Percentiles rank a stretch among this genome's conserved stretches.
Conservation (phyloP, 163 green algal species). For the Trebouxiophyceae sp. region DNA sequence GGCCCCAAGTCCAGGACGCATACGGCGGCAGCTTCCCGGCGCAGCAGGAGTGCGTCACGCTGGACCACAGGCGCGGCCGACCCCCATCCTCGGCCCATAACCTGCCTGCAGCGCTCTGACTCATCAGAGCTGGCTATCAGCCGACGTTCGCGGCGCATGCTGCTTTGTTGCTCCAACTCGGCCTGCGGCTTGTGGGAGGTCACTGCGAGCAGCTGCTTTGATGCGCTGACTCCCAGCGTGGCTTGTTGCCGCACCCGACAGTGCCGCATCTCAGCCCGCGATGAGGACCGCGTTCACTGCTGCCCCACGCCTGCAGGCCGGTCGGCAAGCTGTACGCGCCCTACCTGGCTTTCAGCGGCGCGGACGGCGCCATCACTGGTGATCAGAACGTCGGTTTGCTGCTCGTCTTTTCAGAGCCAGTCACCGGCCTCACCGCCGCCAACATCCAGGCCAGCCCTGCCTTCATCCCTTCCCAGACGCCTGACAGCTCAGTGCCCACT, state of each 20-base stretch:
- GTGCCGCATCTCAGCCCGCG: no score
- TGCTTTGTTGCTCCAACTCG: no score
- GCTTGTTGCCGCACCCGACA: no score
- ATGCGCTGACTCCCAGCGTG: no score
- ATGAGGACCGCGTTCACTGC: no score
- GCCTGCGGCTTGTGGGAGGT: no score
- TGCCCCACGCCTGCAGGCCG: slow-evolving; percentile 22
- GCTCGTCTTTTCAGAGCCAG: slow-evolving; percentile 18
- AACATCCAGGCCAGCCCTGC: slow-evolving; percentile 14
- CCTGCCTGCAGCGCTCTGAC: no score
- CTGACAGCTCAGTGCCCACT: no score
- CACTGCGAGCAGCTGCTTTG: no score
- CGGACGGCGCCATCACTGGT: slow-evolving; percentile 6
- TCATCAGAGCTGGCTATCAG: no score
- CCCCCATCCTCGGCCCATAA: neutral
- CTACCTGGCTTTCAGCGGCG: slow-evolving; percentile 8
- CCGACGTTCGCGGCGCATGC: no score
- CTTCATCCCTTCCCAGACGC: no score
- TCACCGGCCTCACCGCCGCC: slow-evolving; percentile 10
- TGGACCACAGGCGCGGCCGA: slow-evolving; percentile 16
- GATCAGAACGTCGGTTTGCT: slow-evolving; percentile 17
- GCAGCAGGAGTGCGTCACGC: slow-evolving; percentile 6
- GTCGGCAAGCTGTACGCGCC: slow-evolving; percentile 9
- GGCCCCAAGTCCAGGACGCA: slow-evolving; percentile 9
- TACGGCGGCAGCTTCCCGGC: slow-evolving; percentile 18